phyloP scores from a whole-genome alignment of 768 basidiomycete species.

The Tricholoma sp. region DNA sequence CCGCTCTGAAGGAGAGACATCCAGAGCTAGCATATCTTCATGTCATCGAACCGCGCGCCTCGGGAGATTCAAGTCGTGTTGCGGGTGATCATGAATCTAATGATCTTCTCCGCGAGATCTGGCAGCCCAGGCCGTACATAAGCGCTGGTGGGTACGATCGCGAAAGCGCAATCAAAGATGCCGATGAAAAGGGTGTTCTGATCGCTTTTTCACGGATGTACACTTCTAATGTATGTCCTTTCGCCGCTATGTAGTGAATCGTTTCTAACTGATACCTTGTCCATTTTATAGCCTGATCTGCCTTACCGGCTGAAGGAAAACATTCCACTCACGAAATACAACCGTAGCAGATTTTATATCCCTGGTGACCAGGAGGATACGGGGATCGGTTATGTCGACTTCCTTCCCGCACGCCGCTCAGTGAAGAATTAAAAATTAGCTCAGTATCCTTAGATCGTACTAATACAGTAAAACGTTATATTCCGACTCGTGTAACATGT shows the following conservation, averaged over 20 bases:
- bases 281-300: constrained; percentile 32
- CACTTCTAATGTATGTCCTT: constrained; percentile 27
- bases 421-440: not conserved
- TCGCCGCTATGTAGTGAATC: not conserved
- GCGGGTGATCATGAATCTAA: constrained; percentile 2
- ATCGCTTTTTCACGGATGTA: constrained; percentile 26
- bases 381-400: constrained; percentile 28
- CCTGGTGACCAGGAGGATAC: constrained; percentile 15
- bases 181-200: constrained; percentile 25
- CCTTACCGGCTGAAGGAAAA: constrained; percentile 25
- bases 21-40: constrained; percentile 20
- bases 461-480: not conserved
- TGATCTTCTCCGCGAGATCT: constrained; percentile 7
- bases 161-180: constrained; percentile 24
- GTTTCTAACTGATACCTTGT: not conserved
- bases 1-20: constrained; percentile 30
- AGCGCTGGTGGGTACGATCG: constrained; percentile 31
- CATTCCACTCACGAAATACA: constrained; percentile 22
- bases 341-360: constrained; percentile 28
- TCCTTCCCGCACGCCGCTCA: constrained; percentile 10
- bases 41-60: constrained; percentile 10
- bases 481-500: no score
- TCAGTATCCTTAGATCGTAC: no score
- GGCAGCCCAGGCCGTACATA: constrained; percentile 18
- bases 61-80: not conserved